phyloP scores from a whole-genome alignment of 129 eudicot genomes.

The Tagetes patula region DNA sequence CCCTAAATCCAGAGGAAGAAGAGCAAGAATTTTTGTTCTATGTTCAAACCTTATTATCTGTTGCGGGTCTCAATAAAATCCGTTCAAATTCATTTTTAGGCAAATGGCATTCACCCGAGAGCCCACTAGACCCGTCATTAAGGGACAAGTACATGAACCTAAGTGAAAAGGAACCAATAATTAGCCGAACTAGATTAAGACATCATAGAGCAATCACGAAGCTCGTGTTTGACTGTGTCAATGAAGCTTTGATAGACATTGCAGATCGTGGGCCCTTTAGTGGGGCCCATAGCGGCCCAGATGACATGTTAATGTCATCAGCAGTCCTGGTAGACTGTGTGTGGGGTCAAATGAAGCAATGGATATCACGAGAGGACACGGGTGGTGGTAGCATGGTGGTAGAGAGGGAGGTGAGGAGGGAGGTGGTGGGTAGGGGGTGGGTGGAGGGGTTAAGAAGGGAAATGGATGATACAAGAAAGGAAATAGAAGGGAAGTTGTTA shows the following conservation, averaged over 20 bases:
- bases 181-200: slow-evolving; percentile 54
- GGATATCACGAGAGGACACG: slow-evolving; percentile 45
- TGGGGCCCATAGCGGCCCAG: slow-evolving; percentile 20
- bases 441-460: slow-evolving; percentile 52
- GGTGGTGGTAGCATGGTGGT: slow-evolving; percentile 43
- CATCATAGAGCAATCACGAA: slow-evolving; percentile 54
- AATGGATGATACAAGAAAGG: slow-evolving; percentile 52
- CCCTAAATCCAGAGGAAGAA: slow-evolving; percentile 45
- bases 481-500: slow-evolving; percentile 72
- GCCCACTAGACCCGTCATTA: slow-evolving; percentile 80
- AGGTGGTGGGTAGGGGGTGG: slow-evolving; percentile 84
- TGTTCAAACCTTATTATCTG: slow-evolving; percentile 61
- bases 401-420: slow-evolving; percentile 46
- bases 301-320: slow-evolving; percentile 29
- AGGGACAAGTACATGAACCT: slow-evolving; percentile 58
- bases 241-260: slow-evolving; percentile 52
- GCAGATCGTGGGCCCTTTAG: slow-evolving; percentile 40
- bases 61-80: slow-evolving; percentile 51
- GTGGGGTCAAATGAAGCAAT: slow-evolving; percentile 64
- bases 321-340: slow-evolving; percentile 46
- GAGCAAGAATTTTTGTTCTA: slow-evolving; percentile 59
- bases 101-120: slow-evolving; percentile 79
- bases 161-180: slow-evolving; percentile 40
- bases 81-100: slow-evolving; percentile 40
- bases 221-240: slow-evolving; percentile 82